Base-by-base conservation (phyloP, 1,284 basidiomycete genomes). In the Apiotrichum sp. region DNA sequence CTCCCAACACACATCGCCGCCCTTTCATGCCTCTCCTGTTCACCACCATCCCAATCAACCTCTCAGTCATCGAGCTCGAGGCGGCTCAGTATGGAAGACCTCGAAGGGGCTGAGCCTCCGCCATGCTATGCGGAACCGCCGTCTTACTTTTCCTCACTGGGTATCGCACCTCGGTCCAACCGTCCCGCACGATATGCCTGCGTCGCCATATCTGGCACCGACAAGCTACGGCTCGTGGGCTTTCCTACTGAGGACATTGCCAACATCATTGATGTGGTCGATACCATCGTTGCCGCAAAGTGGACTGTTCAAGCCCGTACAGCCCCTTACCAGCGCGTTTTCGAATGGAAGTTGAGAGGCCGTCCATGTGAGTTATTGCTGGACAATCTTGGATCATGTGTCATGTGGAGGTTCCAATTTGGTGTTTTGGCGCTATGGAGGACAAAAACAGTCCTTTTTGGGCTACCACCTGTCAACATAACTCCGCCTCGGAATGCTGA, bases 271-370 rank as follows among this genome's bases (percentile, higher is more conserved):
- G 49, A 50, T 3, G 39, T 42, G 4, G 49, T 50, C 31, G 49
- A 50, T n/a, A 14, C 29, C 9, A 8, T 41, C 49, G 22, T 50
- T 16, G 13, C 32, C 9, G 11, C 39, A 31, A 42, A 32, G 14
- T 50, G 49, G 49, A 40, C 22, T 3, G 40, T 50, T 2, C 49
- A 50, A n/a, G 49, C 39, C 31, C 49, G 49, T 9, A 50, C 49
- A 51, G 3, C 33, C 44, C 11, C 55, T 47, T 45, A 61, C 56
- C 40, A 53, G 9, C 48, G 45, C 5, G 59, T 58, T 9, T 68
- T 57, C 43, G 69, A 71, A 52, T 71, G 65, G 65, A 72, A 71
- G 53, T 49, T 72, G 16, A 50, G 47, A 6, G 70, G 70, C 1
- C 55, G 57, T 3, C 68, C 67, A 33, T 69, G 68, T 70, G 48